phyloP scores from a whole-genome alignment of 805 yeast species.

The Peterozyma toletana region DNA sequence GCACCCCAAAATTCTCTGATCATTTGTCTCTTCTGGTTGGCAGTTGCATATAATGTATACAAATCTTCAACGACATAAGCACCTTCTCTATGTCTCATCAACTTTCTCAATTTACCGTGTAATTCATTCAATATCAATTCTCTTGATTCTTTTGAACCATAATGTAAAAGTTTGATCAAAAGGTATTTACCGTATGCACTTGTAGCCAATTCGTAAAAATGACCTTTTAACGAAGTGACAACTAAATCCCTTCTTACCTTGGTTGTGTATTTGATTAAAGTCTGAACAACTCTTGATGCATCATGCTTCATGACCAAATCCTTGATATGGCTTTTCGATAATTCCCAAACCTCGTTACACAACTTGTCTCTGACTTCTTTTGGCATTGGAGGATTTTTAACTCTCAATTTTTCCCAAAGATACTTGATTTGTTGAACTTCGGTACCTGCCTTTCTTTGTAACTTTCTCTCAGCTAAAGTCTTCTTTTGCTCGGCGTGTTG shows the following conservation, averaged over 20 bases:
- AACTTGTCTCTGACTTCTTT: slow-evolving; percentile 69
- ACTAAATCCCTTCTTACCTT: slow-evolving; percentile 73
- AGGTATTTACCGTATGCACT: slow-evolving; percentile 92
- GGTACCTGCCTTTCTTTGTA: slow-evolving; percentile 79
- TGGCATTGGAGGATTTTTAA: slow-evolving; percentile 74
- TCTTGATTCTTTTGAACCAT: slow-evolving; percentile 81
- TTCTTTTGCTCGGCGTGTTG: slow-evolving; percentile 81
- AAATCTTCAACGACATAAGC: slow-evolving; percentile 96
- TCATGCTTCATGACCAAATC: slow-evolving; percentile 93
- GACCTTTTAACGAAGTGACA: slow-evolving; percentile 62
- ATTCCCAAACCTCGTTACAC: slow-evolving; percentile 78
- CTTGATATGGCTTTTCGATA: slow-evolving; percentile 66
- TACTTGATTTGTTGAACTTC: slow-evolving; percentile 80
- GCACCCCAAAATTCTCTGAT: slow-evolving; percentile 96
- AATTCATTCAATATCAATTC: slow-evolving; percentile 72
- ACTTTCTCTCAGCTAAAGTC: slow-evolving; percentile 72
- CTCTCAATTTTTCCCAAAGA: slow-evolving; percentile 88
- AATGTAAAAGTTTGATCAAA: slow-evolving; percentile 81
- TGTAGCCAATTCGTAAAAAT: slow-evolving; percentile 77
- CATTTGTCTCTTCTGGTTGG: slow-evolving; percentile 84
- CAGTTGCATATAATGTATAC: slow-evolving; percentile 75
- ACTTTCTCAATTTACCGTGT: slow-evolving; percentile 84
- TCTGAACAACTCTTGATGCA: slow-evolving; percentile 93
- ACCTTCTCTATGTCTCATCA: slow-evolving; percentile 96
- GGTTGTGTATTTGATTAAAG: slow-evolving; percentile 78